Evolutionary conservation across 2,329 filamentous ascomycete species (phyloP).

Genomic region (Westerdykella sp.): DNA sequence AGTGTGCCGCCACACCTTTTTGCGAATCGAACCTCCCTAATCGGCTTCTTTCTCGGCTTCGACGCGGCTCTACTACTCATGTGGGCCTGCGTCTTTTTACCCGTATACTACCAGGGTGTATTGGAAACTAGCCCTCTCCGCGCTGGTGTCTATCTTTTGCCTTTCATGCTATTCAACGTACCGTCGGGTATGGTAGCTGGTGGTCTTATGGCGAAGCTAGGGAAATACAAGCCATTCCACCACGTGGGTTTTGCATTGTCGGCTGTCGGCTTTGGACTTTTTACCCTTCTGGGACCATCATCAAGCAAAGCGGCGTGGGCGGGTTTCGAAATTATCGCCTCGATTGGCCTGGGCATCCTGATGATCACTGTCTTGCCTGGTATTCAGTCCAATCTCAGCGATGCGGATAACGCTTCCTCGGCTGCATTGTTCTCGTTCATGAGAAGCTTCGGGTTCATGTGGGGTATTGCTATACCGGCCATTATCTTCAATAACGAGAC

Average conservation of each 20-base stretch:
- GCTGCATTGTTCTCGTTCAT: slow-evolving; percentile 12
- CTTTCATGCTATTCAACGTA: slow-evolving; percentile 6
- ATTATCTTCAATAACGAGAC: slow-evolving; percentile 11
- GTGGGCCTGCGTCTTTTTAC: slow-evolving; percentile 8
- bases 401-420: slow-evolving; percentile 9
- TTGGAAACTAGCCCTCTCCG: slow-evolving; percentile 1
- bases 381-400: slow-evolving; percentile 5
- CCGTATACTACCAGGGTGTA: slow-evolving; percentile 16
- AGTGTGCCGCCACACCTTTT: slow-evolving; percentile 10
- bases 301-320: slow-evolving; percentile 10
- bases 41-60: slow-evolving; percentile 7
- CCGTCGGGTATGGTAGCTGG: slow-evolving; percentile 3
- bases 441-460: slow-evolving; percentile 14
- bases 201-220: slow-evolving; percentile 13
- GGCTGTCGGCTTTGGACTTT: slow-evolving; percentile 7
- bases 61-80: slow-evolving; percentile 4
- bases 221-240: slow-evolving; percentile 13
- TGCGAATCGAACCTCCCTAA: slow-evolving; percentile 7
- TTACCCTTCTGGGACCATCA: slow-evolving; percentile 4
- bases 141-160: slow-evolving; percentile 9
- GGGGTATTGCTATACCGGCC: slow-evolving; percentile 14
- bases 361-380: slow-evolving; percentile 8
- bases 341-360: slow-evolving; percentile 6
- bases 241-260: slow-evolving; percentile 2
- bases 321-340: slow-evolving; percentile 8